Evolutionary conservation across 371 early-diverging fungal species (phyloP), one percentile per base, ranked within the genome.

Genomic region (Dinochytrium kinnereticum): DNA sequence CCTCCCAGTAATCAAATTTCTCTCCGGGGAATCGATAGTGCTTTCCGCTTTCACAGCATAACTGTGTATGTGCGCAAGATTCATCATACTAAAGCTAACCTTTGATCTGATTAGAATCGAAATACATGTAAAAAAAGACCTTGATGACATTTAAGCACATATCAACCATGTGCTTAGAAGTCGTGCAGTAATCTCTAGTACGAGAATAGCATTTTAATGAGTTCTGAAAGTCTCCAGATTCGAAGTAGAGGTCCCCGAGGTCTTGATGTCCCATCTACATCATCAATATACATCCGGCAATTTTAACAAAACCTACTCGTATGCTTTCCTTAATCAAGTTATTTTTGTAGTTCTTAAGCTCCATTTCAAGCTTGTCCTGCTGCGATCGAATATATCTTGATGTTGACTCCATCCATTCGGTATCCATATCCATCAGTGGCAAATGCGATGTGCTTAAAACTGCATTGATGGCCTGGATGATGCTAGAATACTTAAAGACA

Each of bases 241-340:
- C 80, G 75, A 87, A 91, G 72, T 87, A 90, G 69, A 90, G 91
- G 70, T 93, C 91, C 3, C 93, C 96, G 13, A 94, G 80, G 49
- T 91, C 91, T 30, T 84, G 89, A 71, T 90, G 86, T 15, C 90
- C 91, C 88, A 90, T 88, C 92, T 92, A 19, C 39, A 2, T 7
- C 19, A 61, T 36, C 36, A 44, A 7, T 40, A n/a, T 28, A n/a
- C n/a, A n/a, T n/a, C n/a, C n/a, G n/a, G n/a, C n/a, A n/a, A 19
- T 13, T 2, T 2, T 66, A 2, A 64, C 33, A 33, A 72, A 64
- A 37, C 7, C 3, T 85, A 93, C 95, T 74, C 95, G 80, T 50
- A 94, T 93, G 74, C 89, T 89, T 80, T 95, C 95, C 80, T 93
- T 95, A 72, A 90, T 87, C 57, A 89, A 74, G 69, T 90, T 92